Evolutionary conservation across 2,329 filamentous ascomycete genomes (phyloP).

Genomic region (Nothopassalora personata): DNA sequence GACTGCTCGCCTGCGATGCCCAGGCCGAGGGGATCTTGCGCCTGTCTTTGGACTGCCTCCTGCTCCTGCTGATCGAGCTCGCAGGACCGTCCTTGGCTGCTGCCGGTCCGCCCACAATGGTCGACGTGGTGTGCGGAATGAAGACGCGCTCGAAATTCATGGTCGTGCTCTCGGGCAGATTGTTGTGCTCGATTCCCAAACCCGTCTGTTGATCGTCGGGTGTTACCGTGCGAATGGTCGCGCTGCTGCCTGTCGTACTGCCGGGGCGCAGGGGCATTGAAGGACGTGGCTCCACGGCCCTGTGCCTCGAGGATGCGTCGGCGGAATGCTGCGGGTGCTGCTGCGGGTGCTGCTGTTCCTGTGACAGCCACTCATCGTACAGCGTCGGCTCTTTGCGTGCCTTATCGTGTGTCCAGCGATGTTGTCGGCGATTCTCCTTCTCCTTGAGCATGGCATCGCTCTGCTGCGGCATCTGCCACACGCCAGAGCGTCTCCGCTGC

Average conservation of each 20-base stretch:
- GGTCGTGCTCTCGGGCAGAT: slow-evolving; percentile 23
- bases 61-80: slow-evolving; percentile 16
- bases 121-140: slow-evolving; percentile 27
- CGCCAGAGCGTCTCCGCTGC: slow-evolving; percentile 18
- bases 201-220: slow-evolving; percentile 46
- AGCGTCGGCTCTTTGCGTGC: slow-evolving; percentile 27
- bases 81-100: slow-evolving; percentile 12
- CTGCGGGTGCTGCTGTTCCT: slow-evolving; percentile 13
- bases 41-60: not conserved
- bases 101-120: slow-evolving; percentile 22
- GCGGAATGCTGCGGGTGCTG: slow-evolving; percentile 5
- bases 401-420: slow-evolving; percentile 17
- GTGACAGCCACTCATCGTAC: slow-evolving; percentile 31
- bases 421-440: slow-evolving; percentile 11
- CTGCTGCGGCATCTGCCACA: slow-evolving; percentile 10
- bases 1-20: slow-evolving; percentile 15
- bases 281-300: slow-evolving; percentile 15
- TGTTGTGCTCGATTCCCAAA: slow-evolving; percentile 13
- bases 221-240: slow-evolving; percentile 60
- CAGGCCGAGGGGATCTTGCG: not conserved
- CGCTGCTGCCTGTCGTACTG: slow-evolving; percentile 20
- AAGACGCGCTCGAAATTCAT: slow-evolving; percentile 29
- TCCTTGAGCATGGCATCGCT: slow-evolving; percentile 12
- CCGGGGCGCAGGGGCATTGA: slow-evolving; percentile 20
- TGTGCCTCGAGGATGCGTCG: slow-evolving; percentile 6